Conservation (phyloP, 148 eudicot species). For the Dianthus caryophyllus region DNA sequence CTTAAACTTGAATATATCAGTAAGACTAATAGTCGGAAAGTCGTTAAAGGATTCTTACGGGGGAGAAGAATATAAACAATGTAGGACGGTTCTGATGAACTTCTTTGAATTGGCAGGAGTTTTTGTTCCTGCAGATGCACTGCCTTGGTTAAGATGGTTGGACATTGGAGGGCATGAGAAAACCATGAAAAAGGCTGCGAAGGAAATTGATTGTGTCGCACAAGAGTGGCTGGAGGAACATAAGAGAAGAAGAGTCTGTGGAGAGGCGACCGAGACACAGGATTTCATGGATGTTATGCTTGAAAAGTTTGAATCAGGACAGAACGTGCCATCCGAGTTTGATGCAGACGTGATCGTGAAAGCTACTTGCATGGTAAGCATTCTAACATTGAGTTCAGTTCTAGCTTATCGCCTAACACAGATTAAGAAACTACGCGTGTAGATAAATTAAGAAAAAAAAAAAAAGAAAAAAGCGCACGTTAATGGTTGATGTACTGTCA, state of each 20-base stretch:
- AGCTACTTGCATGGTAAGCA: conserved; percentile 29
- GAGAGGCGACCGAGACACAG: conserved; percentile 4
- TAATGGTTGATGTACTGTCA: too few species aligned
- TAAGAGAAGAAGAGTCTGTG: neutral
- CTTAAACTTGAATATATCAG: conserved; percentile 25
- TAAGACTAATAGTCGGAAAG: conserved; percentile 36
- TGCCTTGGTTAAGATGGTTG: conserved; percentile 24
- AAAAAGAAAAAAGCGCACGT: too few species aligned
- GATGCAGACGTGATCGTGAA: conserved; percentile 19
- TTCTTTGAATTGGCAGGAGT: conserved; percentile 18
- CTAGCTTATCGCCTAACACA: neutral
- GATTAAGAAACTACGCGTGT: neutral
- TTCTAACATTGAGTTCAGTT: neutral
- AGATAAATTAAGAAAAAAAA: too few species aligned
- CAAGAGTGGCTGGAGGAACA: conserved; percentile 29
- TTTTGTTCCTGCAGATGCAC: conserved; percentile 18
- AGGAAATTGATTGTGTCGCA: conserved; percentile 17
- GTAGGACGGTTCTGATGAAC: conserved; percentile 12
- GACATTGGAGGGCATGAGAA: conserved; percentile 33
- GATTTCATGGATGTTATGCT: conserved; percentile 32
- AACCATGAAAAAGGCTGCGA: conserved; percentile 18
- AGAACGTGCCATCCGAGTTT: neutral
- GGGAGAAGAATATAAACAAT: conserved; percentile 13
- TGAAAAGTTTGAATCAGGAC: conserved; percentile 9
- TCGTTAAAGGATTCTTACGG: conserved; percentile 9